Evolutionary conservation across 495 filamentous ascomycete genomes (phyloP), one percentile per base, ranked within the genome.

Genomic region (Annulohypoxylon nitens): DNA sequence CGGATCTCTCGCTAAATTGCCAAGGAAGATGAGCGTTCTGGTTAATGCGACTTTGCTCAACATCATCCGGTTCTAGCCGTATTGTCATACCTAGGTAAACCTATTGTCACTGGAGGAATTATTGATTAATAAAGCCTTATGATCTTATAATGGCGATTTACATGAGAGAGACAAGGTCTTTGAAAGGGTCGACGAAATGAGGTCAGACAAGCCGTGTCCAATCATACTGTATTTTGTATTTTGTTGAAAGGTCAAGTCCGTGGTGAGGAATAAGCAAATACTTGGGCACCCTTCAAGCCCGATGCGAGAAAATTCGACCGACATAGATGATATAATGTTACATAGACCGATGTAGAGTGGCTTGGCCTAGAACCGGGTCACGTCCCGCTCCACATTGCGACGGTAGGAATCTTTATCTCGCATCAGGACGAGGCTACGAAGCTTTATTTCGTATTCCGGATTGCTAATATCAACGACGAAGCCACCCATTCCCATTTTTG

Each of bases 21-120:
- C 59, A 63, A 63, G 61, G 20, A 65, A 43, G 45, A 54, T 59
- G 61, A 33, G 61, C 18, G 30, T 25, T n/a, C 48, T 57, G 43
- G 34, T 60, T 37, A 65, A 69, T 73, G 47, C 45, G 25, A 73
- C 66, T 39, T 47, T 64, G 54, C 16, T 47, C 10, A 53, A 26
- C 26, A 55, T 59, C 30, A 54, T 50, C 61, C 45, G 55, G 26
- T 45, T 61, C 47, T 58, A 61, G 61, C 41, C 48, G 48, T 60
- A 51, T 45, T 23, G 14, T 30, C 2, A 30, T 30, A 30, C 26
- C 4, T 30, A 30, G 26, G 2, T n/a, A n/a, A n/a, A 30, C 26
- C 26, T 60, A 51, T 43, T n/a, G 10, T 39, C 18, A 20, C 47
- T 10, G 25, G 50, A 7, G 33, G 61, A 41, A 16, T 6, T 2